A percentile compares a stretch with the other conserved stretches of the same genome.
These are phyloP conservation scores for Zygnema circumcarinatum DNA, from an alignment of 139 green algal genomes.

Conservation along the genomic window DNA sequence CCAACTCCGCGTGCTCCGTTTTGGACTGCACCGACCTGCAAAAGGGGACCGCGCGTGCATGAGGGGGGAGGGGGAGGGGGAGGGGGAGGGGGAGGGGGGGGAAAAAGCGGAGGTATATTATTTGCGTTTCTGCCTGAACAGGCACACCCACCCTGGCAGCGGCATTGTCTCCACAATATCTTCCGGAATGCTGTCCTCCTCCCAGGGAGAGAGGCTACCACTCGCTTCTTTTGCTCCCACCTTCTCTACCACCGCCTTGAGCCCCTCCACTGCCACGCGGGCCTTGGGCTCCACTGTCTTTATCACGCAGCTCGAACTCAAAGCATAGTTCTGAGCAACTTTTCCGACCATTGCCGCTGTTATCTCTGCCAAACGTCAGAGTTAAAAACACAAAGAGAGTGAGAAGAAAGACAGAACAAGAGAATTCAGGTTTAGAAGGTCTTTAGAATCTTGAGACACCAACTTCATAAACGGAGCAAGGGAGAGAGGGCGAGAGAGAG, in stretches of 20 bases:
- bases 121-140: neutral
- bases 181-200: slow-evolving; percentile 50
- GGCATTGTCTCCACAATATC: slow-evolving; percentile 36
- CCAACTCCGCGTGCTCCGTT: slow-evolving; percentile 59
- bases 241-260: slow-evolving; percentile 64
- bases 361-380: slow-evolving; percentile 54
- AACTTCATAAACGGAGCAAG: neutral
- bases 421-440: neutral
- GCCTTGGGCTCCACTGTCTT: slow-evolving; percentile 61
- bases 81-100: neutral
- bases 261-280: slow-evolving; percentile 49
- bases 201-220: slow-evolving; percentile 42
- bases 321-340: slow-evolving; percentile 61
- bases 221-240: slow-evolving; percentile 66
- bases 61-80: neutral
- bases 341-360: slow-evolving; percentile 63
- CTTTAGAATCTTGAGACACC: neutral
- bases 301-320: slow-evolving; percentile 69
- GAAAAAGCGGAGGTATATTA: neutral
- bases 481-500: slow-evolving; percentile 9
- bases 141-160: slow-evolving; percentile 20
- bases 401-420: neutral
- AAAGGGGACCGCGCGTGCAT: neutral
- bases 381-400: neutral
- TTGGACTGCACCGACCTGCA: slow-evolving; percentile 27